A percentile compares a stretch with the other conserved stretches of the same genome.
Conservation (phyloP, 2,329 filamentous ascomycete species). For the Ilyonectria destructans region DNA sequence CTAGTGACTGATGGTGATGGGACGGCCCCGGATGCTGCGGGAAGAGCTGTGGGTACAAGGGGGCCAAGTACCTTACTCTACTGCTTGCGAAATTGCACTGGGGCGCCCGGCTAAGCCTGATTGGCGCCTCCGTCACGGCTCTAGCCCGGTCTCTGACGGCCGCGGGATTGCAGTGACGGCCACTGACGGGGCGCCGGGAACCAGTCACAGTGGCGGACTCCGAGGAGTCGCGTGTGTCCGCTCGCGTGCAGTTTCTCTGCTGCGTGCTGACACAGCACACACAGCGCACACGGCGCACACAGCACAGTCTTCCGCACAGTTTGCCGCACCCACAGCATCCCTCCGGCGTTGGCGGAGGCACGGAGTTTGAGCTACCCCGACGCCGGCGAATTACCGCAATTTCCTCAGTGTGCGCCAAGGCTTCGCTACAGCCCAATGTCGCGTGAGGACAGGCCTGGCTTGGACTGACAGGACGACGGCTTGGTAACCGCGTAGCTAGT, state of each 20-base stretch:
- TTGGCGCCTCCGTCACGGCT: conserved; percentile 35
- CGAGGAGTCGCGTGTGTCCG: conserved; percentile 35
- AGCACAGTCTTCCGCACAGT: too few relatives aligned
- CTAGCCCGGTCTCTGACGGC: conserved; percentile 39
- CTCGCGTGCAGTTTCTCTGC: conserved; percentile 4
- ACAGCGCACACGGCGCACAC: neutral
- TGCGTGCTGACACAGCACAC: conserved; percentile 45
- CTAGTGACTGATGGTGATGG: conserved; percentile 24
- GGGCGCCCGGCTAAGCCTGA: conserved; percentile 42
- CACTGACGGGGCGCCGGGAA: conserved; percentile 26
- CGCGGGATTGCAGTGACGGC: conserved; percentile 20
- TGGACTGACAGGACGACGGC: conserved; percentile 2
- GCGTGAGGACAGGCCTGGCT: conserved; percentile 38
- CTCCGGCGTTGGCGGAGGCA: conserved; percentile 44
- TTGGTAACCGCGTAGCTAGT: too few relatives aligned
- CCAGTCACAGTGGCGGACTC: conserved; percentile 39
- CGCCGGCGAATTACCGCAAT: conserved; percentile 48
- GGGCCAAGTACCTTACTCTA: conserved; percentile 40
- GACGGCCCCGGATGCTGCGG: conserved; percentile 50
- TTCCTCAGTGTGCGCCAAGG: conserved; percentile 47
- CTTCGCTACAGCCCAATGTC: conserved; percentile 39
- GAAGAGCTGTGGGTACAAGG: conserved; percentile 48
- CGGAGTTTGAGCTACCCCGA: conserved; percentile 47
- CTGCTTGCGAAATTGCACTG: conserved; percentile 48
- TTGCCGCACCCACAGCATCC: neutral